phyloP scores from a whole-genome alignment of 2,329 filamentous ascomycete genomes.

The Stagonosporopsis rhizophila region DNA sequence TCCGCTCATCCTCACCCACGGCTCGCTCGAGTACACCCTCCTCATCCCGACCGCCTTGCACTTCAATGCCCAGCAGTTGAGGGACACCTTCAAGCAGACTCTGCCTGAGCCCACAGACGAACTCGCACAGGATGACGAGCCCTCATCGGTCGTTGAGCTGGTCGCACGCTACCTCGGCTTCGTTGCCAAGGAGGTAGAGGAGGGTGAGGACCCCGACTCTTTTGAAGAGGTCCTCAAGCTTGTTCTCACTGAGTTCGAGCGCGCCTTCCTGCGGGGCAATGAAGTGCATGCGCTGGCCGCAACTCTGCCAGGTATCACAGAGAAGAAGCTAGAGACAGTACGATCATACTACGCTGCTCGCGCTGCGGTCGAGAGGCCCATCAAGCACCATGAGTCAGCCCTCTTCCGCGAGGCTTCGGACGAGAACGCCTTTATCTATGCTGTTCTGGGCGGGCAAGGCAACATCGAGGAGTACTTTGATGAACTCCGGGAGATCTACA shows the following conservation, averaged over 20 bases:
- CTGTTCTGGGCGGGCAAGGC: constrained; percentile 94
- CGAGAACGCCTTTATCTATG: constrained; percentile 83
- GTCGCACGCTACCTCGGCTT: constrained; percentile 94
- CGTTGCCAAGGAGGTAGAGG: constrained; percentile 85
- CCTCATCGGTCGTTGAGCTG: constrained; percentile 91
- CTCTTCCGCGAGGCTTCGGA: constrained; percentile 88
- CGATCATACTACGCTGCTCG: constrained; percentile 91
- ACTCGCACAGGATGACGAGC: constrained; percentile 96
- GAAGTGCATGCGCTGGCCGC: constrained; percentile 93
- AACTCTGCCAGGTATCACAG: constrained; percentile 83
- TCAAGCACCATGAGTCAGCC: constrained; percentile 92
- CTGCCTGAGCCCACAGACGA: constrained; percentile 94
- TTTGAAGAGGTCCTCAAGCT: constrained; percentile 94
- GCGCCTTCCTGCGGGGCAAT: constrained; percentile 91
- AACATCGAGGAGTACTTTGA: constrained; percentile 99
- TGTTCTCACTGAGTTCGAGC: constrained; percentile 93
- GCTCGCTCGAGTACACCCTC: constrained; percentile 94
- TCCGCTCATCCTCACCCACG: constrained; percentile 88
- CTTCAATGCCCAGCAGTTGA: constrained; percentile 93
- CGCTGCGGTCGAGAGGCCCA: constrained; percentile 80
- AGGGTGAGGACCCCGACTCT: constrained; percentile 90
- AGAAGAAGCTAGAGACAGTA: constrained; percentile 91
- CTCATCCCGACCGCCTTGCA: constrained; percentile 94
- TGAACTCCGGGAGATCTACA: constrained; percentile 89
- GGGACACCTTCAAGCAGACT: constrained; percentile 84